Conservation (phyloP, 306 rosid species). For the Mucuna pruriens region DNA sequence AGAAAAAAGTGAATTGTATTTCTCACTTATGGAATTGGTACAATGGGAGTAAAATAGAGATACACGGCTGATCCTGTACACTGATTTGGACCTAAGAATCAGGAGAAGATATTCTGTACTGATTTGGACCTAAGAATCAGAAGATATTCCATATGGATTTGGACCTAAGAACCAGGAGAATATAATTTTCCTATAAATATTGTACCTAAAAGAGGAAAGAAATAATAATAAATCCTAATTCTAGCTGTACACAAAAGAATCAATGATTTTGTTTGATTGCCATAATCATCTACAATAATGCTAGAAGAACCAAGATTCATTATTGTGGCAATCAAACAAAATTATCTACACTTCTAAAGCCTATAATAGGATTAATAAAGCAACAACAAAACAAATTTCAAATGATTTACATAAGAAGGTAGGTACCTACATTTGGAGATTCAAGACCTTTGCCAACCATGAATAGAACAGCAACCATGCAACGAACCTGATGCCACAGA, state of each 20-base stretch:
- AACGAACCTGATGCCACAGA: conserved; percentile 98
- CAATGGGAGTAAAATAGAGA: neutral
- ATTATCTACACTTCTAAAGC: neutral
- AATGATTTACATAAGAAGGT: conserved; percentile 34
- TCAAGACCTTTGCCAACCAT: conserved; percentile 90
- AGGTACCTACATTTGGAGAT: conserved; percentile 77
- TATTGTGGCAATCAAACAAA: neutral
- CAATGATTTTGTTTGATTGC: neutral
- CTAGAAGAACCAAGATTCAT: neutral
- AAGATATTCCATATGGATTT: neutral
- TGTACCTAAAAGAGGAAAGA: neutral
- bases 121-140: neutral
- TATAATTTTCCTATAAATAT: neutral
- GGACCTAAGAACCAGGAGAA: neutral
- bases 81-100: neutral
- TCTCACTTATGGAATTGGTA: neutral
- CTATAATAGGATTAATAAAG: conserved; percentile 23
- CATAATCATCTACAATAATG: neutral
- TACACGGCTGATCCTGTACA: neutral
- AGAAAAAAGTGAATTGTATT: neutral
- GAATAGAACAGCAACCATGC: conserved; percentile 87
- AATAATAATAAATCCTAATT: neutral
- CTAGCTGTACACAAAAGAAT: neutral
- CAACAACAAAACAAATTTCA: neutral
- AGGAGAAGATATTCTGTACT: neutral